A percentile compares a stretch with the other conserved stretches of the same genome.
These are phyloP conservation scores for Zarea fungicola DNA, from an alignment of 2,329 filamentous ascomycete species.

Conservation along the genomic window DNA sequence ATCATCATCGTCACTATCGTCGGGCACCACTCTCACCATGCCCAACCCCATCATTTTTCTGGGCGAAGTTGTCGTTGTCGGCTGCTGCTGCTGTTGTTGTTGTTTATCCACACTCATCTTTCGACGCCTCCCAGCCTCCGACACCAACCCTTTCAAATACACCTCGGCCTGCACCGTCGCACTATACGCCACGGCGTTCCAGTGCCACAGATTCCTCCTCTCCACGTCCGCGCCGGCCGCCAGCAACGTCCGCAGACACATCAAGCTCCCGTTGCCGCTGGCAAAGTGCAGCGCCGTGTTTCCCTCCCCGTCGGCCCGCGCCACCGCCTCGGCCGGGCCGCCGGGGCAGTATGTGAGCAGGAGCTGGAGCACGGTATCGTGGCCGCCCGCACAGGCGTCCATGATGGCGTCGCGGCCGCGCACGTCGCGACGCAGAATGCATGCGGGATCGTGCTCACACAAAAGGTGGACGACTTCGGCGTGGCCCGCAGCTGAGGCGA, in stretches of 20 bases:
- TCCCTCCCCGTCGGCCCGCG: constrained; percentile 61
- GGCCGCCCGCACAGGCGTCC: constrained; percentile 55
- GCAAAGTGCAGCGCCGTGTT: constrained; percentile 87
- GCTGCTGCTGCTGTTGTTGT: constrained; percentile 1
- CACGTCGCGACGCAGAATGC: constrained; percentile 60
- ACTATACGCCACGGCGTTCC: constrained; percentile 80
- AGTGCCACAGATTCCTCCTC: constrained; percentile 68
- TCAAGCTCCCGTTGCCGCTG: constrained; percentile 72
- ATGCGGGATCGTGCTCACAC: constrained; percentile 56
- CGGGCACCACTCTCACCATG: constrained; percentile 40
- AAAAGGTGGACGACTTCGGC: constrained; percentile 70
- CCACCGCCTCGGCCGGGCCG: constrained; percentile 49
- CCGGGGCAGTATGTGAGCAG: constrained; percentile 55
- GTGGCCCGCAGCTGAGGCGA: constrained; percentile 65
- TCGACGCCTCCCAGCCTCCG: constrained; percentile 60
- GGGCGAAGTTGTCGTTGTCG: constrained; percentile 19
- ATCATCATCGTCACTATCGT: constrained; percentile 31
- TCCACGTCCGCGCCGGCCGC: constrained; percentile 72
- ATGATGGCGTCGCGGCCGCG: constrained; percentile 68
- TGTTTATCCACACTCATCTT: constrained; percentile 36
- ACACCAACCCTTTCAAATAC: constrained; percentile 72
- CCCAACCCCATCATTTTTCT: constrained; percentile 34
- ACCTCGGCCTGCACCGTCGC: constrained; percentile 78
- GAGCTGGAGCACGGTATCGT: constrained; percentile 61
- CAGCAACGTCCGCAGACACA: constrained; percentile 70